These are phyloP conservation scores for Pterocarpus macrocarpus DNA, from an alignment of 306 rosid genomes.

Conservation along the genomic window DNA sequence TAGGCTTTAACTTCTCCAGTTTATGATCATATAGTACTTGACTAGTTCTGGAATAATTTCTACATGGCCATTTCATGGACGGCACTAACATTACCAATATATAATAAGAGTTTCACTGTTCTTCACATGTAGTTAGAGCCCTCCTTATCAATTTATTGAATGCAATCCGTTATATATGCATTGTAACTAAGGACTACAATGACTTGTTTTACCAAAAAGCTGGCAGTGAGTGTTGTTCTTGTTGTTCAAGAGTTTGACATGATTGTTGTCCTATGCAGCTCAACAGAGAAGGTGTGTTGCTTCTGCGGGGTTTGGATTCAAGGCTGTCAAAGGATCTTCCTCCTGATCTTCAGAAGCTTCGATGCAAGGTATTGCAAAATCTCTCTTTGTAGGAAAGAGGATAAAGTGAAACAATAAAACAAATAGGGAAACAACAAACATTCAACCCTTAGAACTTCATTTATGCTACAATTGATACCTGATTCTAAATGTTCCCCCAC, in stretches of 20 bases:
- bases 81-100: not conserved
- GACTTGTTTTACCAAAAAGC: not conserved
- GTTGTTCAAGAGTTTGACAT: constrained; percentile 38
- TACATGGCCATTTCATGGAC: not conserved
- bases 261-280: constrained; percentile 62
- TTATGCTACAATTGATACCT: constrained; percentile 1
- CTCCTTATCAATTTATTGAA: not conserved
- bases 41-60: not conserved
- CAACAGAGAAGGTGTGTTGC: constrained; percentile 91
- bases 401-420: not conserved
- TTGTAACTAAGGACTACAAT: not conserved
- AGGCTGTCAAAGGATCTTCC: constrained; percentile 95
- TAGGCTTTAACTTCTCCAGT: too few species aligned
- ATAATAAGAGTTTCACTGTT: not conserved
- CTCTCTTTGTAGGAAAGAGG: not conserved
- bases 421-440: not conserved
- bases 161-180: not conserved
- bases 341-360: constrained; percentile 93
- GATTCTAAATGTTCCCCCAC: constrained; percentile 43
- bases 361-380: constrained; percentile 80
- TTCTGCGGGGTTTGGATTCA: constrained; percentile 90
- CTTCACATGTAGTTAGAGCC: not conserved
- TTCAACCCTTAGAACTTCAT: not conserved
- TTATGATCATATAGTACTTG: not conserved
- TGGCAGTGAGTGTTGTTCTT: not conserved